A percentile compares a stretch with the other conserved stretches of the same genome.
Evolutionary conservation across 345 rosid genomes (phyloP).

Genomic region (Populus davidiana): DNA sequence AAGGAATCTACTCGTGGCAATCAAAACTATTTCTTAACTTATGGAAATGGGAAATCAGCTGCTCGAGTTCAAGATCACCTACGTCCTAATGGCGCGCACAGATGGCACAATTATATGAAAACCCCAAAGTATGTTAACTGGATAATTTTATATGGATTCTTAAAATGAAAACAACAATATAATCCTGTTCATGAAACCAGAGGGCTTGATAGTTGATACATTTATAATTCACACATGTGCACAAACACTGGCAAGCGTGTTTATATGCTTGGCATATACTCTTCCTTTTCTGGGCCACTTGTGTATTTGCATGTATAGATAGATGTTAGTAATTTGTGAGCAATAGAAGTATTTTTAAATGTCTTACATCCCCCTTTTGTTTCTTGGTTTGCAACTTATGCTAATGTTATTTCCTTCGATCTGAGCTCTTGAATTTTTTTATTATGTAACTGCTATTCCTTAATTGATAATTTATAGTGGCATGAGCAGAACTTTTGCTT

Average conservation of each 20-base stretch:
- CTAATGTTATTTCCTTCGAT: not conserved
- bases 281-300: not conserved
- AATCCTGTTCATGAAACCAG: not conserved
- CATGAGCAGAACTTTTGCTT: not conserved
- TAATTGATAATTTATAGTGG: not conserved
- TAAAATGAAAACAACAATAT: not conserved
- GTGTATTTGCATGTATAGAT: not conserved
- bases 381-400: not conserved
- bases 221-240: too few relatives aligned
- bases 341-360: not conserved
- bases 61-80: conserved; percentile 92
- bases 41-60: conserved; percentile 96
- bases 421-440: not conserved
- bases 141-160: not conserved
- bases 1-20: conserved; percentile 85
- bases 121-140: conserved; percentile 54
- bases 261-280: not conserved
- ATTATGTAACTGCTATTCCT: not conserved
- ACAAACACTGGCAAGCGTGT: not conserved
- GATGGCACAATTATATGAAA: conserved; percentile 97
- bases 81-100: conserved; percentile 96
- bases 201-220: not conserved
- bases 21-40: conserved; percentile 87
- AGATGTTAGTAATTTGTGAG: not conserved
- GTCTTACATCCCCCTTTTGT: not conserved